These are phyloP conservation scores for Pilatotrama ljubarskyi DNA, from an alignment of 768 basidiomycete genomes.

Conservation along the genomic window DNA sequence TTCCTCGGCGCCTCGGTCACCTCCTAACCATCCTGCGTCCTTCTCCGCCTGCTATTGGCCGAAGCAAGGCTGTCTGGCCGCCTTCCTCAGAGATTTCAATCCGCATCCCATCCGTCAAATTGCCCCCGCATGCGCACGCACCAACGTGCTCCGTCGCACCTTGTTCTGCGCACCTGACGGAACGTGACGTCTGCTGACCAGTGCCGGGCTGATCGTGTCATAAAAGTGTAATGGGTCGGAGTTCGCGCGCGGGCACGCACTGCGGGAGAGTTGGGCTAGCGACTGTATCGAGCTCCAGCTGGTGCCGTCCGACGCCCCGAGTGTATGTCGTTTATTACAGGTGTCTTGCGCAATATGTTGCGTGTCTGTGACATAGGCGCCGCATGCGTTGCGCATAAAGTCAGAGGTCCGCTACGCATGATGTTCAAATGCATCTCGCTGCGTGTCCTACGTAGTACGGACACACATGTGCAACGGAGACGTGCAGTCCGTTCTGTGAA, in stretches of 20 bases:
- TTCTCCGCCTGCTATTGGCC: neutral
- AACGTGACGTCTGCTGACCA: constrained; percentile 13
- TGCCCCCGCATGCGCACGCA: constrained; percentile 2
- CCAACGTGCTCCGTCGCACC: constrained; percentile 13
- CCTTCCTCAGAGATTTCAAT: too few relatives aligned
- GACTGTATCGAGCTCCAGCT: neutral
- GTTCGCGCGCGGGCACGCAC: neutral
- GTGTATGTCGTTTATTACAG: neutral
- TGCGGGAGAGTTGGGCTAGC: neutral
- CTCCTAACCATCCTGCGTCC: neutral
- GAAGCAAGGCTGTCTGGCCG: neutral
- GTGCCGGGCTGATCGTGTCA: neutral
- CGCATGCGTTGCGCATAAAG: neutral
- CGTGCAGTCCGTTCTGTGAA: neutral
- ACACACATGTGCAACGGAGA: neutral
- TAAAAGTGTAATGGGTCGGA: neutral
- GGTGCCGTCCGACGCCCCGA: neutral
- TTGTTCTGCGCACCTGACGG: constrained; percentile 15
- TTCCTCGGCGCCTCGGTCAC: neutral
- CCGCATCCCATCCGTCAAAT: neutral
- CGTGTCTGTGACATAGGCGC: neutral
- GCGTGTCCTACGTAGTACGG: neutral
- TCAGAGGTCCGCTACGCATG: neutral
- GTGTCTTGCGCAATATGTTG: constrained; percentile 1
- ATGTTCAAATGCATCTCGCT: neutral